Evolutionary conservation across 1,284 basidiomycete genomes (phyloP), one percentile per base, ranked within the genome.

Genomic region (Ceratobasidium sp.): DNA sequence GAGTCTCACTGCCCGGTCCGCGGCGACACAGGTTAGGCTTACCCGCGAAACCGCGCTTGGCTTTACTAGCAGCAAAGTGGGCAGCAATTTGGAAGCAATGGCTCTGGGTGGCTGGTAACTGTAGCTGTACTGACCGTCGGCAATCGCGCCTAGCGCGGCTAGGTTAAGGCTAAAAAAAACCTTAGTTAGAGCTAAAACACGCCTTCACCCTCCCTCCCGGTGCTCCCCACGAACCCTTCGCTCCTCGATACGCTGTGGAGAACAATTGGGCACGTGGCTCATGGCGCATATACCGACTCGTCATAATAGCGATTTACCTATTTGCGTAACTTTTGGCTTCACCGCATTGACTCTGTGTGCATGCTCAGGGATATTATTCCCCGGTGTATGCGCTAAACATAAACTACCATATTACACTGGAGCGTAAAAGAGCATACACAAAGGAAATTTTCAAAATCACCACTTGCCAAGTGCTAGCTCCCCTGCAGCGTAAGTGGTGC

Each of bases 381-480:
- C 37, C 59, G 13, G 59, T 43, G 19, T n/a, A 25, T 25, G 22
- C 13, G 25, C 22, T 29, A 1, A 32, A 29, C 5, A 40, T 40
- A 8, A 29, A 8, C 13, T n/a, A 51, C 32, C 54, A 22, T 56
- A 56, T 25, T 56, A 32, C 13, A 9, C 2, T 56, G 22, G 11
- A 32, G 29, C 40, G 11, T 29, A 13, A 25, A 34, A 65, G 2
- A 25, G 29, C 19, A 44, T 70, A 57, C 54, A 57, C 29, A 37
- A 22, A 43, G 34, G 22, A 22, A 44, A 44, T 22, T 44, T 19
- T 57, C 43, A 29, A 61, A 15, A 29, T 43, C 34, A 74, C 70
- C 70, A 74, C 46, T 43, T 74, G 15, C 70, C 70, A 34, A 62
- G 57, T 2, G 70, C 70, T 46, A 74, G 44, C 49, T 74, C 70